Evolutionary conservation across 1,284 basidiomycete genomes (phyloP).

Genomic region (Tilletia horrida): DNA sequence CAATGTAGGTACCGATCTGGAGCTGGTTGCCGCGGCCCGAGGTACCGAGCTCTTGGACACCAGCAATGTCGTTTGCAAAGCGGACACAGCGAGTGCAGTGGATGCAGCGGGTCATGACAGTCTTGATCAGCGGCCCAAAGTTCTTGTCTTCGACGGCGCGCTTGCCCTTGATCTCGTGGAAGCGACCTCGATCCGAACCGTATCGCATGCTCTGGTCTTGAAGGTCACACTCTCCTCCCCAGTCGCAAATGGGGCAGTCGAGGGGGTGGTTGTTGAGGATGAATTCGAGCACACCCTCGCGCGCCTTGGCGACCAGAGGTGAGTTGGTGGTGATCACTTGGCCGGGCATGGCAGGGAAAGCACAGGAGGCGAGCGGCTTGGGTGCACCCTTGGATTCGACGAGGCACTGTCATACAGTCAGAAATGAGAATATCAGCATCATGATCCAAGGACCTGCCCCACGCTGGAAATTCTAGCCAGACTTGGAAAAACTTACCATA

Average conservation of each 20-base stretch:
- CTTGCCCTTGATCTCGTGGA: slow-evolving; percentile 97
- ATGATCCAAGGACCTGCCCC: not conserved
- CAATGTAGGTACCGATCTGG: slow-evolving; percentile 97
- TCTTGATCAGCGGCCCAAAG: slow-evolving; percentile 95
- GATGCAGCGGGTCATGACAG: slow-evolving; percentile 98
- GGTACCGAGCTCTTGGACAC: slow-evolving; percentile 94
- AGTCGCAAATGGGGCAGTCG: slow-evolving; percentile 95
- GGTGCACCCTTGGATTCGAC: slow-evolving; percentile 92
- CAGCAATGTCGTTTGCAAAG: slow-evolving; percentile 98
- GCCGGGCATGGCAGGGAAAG: slow-evolving; percentile 97
- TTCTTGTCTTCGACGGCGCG: slow-evolving; percentile 98
- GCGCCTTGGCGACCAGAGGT: slow-evolving; percentile 88
- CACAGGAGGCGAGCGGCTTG: slow-evolving; percentile 73
- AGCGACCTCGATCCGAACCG: slow-evolving; percentile 90
- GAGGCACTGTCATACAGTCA: slow-evolving; percentile 73
- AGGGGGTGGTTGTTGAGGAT: slow-evolving; percentile 94
- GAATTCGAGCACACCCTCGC: slow-evolving; percentile 94
- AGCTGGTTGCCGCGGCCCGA: slow-evolving; percentile 96
- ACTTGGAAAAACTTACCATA: slow-evolving; percentile 26
- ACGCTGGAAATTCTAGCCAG: not conserved
- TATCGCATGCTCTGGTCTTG: slow-evolving; percentile 99
- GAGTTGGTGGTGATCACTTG: slow-evolving; percentile 94
- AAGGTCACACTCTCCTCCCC: slow-evolving; percentile 81
- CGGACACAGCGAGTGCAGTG: slow-evolving; percentile 99
- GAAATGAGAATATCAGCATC: not conserved